Evolutionary conservation across 306 rosid genomes (phyloP), one percentile per base, ranked within the genome.

Genomic region (Herpetospermum pedunculosum): DNA sequence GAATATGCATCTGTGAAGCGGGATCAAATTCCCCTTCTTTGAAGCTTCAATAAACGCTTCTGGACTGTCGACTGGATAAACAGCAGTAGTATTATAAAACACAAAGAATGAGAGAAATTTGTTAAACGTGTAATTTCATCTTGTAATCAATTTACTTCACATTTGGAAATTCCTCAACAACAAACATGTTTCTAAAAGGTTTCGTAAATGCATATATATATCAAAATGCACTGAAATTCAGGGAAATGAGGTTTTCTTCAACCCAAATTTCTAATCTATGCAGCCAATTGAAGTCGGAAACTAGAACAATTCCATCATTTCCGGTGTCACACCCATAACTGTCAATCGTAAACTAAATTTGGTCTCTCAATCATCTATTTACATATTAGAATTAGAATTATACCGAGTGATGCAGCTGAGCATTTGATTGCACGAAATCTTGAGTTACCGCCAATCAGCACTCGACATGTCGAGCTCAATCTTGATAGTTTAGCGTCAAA

Each of bases 21-120:
- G 99, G 62, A 94, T 89, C 35, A 91, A 79, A 80, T 94, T 94
- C 75, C 99, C 99, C 35, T 78, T 83, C 80, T 88, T 87, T 0
- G 99, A 89, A 77, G 95, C 95, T 75, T 91, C 91, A 1, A 84
- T 35, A 80, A 94, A 94, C 68, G 84, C 74, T 8, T 73, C 91
- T 2, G 90, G 80, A 78, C 86, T 86, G 62, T 83, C 92, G 16
- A 80, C 97, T 92, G 87, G 41, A 75, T 18, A 44, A 76, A 83
- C 55, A 19, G 50, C 34, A 19, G 55, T 53, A 77, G 57, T 59
- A 52, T 25, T 48, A 9, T 52, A 50, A 21, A 48, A 32, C 1
- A 11, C 7, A 29, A 15, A 48, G 10, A 64, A 37, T 8, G 38
- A 44, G 55, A 43, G 13, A 41, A 68, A 41, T 13, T 7, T 3